Evolutionary conservation across 2,329 filamentous ascomycete species (phyloP).

Genomic region (Pseudocercospora cruenta): DNA sequence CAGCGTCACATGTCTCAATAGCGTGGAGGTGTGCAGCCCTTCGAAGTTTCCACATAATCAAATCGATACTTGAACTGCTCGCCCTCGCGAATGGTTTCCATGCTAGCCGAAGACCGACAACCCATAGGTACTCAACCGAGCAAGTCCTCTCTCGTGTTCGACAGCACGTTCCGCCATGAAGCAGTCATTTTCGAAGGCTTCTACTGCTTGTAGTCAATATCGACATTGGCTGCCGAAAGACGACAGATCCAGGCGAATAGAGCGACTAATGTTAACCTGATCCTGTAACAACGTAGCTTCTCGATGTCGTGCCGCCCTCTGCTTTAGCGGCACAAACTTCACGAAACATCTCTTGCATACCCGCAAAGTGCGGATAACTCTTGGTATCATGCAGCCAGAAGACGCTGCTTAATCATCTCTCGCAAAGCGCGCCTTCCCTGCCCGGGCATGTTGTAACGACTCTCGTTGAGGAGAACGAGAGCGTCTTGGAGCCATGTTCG

Average conservation of each 20-base stretch:
- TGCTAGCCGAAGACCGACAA: too few relatives aligned
- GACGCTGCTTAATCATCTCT: background rate
- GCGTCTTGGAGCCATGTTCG: background rate
- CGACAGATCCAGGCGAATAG: background rate
- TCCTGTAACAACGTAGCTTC: background rate
- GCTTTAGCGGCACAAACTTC: background rate
- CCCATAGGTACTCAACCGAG: too few relatives aligned
- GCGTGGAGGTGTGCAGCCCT: too few relatives aligned
- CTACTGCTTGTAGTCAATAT: background rate
- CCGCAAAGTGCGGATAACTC: background rate
- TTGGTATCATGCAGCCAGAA: background rate
- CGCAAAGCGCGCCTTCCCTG: slow-evolving; percentile 2
- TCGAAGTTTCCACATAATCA: too few relatives aligned
- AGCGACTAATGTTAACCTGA: background rate
- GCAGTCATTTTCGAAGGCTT: background rate
- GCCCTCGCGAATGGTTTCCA: too few relatives aligned
- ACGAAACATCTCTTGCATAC: background rate
- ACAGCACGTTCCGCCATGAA: background rate
- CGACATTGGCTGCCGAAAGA: background rate
- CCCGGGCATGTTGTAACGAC: background rate
- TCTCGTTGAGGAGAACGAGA: slow-evolving; percentile 7
- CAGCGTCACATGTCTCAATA: too few relatives aligned
- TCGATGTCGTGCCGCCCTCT: background rate
- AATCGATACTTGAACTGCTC: background rate
- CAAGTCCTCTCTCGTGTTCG: background rate